phyloP scores from a whole-genome alignment of 768 basidiomycete genomes.

The Tricholoma terreum region DNA sequence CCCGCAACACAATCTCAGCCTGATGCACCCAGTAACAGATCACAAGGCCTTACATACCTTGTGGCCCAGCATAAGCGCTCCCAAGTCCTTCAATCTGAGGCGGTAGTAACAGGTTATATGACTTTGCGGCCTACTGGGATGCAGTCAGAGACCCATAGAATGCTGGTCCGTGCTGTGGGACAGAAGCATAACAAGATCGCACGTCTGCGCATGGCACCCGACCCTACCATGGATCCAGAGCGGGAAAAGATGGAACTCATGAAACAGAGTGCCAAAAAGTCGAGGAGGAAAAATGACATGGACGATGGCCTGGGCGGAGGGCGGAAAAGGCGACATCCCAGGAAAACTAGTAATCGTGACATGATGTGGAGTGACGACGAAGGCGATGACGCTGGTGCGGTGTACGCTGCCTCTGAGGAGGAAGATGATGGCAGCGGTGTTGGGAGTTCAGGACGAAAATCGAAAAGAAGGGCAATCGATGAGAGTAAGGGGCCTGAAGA shows the following conservation, averaged over 20 bases:
- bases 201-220: constrained; percentile 75
- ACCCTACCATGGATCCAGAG: constrained; percentile 73
- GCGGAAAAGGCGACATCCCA: constrained; percentile 43
- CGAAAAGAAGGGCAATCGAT: constrained; percentile 47
- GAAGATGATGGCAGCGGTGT: constrained; percentile 41
- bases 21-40: constrained; percentile 35
- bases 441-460: constrained; percentile 35
- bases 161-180: constrained; percentile 83
- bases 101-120: constrained; percentile 80
- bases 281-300: constrained; percentile 53
- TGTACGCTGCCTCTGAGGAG: constrained; percentile 56
- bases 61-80: constrained; percentile 87
- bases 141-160: constrained; percentile 86
- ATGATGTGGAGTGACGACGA: constrained; percentile 68
- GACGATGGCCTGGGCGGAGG: constrained; percentile 47
- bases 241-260: constrained; percentile 67
- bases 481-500: constrained; percentile 58
- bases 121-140: constrained; percentile 83
- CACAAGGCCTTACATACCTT: constrained; percentile 83
- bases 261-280: constrained; percentile 61
- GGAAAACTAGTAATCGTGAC: constrained; percentile 39
- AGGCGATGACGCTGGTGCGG: constrained; percentile 46
- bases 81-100: constrained; percentile 84
- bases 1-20: constrained; percentile 37
- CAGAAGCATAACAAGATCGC: constrained; percentile 83